Conservation (phyloP, 208 protist species). For the Trypanosomatidae sp. region DNA sequence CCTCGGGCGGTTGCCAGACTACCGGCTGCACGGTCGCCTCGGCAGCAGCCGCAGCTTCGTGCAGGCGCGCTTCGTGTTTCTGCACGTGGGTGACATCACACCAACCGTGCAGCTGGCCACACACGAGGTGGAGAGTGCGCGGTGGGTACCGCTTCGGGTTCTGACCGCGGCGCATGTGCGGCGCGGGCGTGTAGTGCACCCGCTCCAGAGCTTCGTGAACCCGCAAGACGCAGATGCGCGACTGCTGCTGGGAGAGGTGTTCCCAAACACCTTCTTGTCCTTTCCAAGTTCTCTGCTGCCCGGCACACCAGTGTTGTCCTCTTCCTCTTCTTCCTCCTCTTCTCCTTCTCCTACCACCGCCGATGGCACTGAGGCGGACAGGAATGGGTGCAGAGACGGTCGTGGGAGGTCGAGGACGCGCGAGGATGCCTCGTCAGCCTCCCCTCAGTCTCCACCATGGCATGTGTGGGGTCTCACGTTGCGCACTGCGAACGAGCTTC, state of each 20-base stretch:
- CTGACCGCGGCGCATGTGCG: slow-evolving; percentile 31
- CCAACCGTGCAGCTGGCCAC: slow-evolving; percentile 47
- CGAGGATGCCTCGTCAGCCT: background rate
- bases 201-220: slow-evolving; percentile 47
- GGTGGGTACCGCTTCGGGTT: slow-evolving; percentile 60
- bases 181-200: slow-evolving; percentile 43
- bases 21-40: slow-evolving; percentile 33
- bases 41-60: slow-evolving; percentile 29
- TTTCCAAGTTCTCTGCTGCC: slow-evolving; percentile 54
- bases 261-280: slow-evolving; percentile 40
- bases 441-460: slow-evolving; percentile 24
- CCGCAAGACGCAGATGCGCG: slow-evolving; percentile 41
- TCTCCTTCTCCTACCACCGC: background rate
- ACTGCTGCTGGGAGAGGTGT: slow-evolving; percentile 50
- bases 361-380: background rate
- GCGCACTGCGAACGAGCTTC: slow-evolving; percentile 53
- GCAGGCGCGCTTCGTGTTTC: slow-evolving; percentile 77
- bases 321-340: background rate
- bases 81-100: slow-evolving; percentile 69
- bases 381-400: background rate
- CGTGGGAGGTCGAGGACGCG: background rate
- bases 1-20: slow-evolving; percentile 66
- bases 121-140: slow-evolving; percentile 55
- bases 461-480: slow-evolving; percentile 70
- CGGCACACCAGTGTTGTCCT: slow-evolving; percentile 2